Evolutionary conservation across 1,284 basidiomycete genomes (phyloP).

Genomic region (Ceraceosorus guamensis): DNA sequence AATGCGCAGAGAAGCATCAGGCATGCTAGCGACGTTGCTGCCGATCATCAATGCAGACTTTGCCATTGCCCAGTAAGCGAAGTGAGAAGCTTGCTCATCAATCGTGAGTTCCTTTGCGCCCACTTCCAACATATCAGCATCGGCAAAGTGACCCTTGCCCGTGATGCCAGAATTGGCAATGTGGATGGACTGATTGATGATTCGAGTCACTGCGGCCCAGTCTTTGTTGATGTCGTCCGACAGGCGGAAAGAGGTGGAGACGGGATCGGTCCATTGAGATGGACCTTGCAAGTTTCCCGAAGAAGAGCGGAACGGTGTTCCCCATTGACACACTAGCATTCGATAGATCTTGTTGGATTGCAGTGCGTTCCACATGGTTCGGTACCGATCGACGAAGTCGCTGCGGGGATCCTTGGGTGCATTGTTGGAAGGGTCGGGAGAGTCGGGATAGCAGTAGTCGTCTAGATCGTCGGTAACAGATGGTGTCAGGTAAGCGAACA

Average conservation of each 20-base stretch:
- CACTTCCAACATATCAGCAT: too few relatives aligned
- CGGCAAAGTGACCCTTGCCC: conserved; percentile 23
- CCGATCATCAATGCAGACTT: conserved; percentile 46
- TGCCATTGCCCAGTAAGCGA: conserved; percentile 38
- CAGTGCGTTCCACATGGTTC: conserved; percentile 56
- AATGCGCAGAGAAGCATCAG: conserved; percentile 18
- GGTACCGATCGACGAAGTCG: conserved; percentile 42
- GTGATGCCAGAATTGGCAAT: conserved; percentile 13
- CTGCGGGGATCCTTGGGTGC: conserved; percentile 17
- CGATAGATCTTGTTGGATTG: conserved; percentile 53
- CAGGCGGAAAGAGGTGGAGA: conserved; percentile 55
- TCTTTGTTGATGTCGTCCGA: conserved; percentile 20
- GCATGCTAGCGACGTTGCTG: conserved; percentile 33
- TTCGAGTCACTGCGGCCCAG: conserved; percentile 21
- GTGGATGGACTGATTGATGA: conserved; percentile 8
- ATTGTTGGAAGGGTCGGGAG: conserved; percentile 12
- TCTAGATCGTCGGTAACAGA: too few relatives aligned
- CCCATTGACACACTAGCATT: conserved; percentile 56
- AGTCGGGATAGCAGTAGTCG: conserved; percentile 51
- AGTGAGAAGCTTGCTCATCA: conserved; percentile 36
- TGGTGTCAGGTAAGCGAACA: too few relatives aligned
- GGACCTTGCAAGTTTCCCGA: conserved; percentile 16
- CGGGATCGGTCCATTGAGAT: conserved; percentile 37
- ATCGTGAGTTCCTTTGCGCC: too few relatives aligned
- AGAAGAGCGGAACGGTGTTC: conserved; percentile 17